Conservation (phyloP, 257 asterid species). For the Nicotiana benthamiana region DNA sequence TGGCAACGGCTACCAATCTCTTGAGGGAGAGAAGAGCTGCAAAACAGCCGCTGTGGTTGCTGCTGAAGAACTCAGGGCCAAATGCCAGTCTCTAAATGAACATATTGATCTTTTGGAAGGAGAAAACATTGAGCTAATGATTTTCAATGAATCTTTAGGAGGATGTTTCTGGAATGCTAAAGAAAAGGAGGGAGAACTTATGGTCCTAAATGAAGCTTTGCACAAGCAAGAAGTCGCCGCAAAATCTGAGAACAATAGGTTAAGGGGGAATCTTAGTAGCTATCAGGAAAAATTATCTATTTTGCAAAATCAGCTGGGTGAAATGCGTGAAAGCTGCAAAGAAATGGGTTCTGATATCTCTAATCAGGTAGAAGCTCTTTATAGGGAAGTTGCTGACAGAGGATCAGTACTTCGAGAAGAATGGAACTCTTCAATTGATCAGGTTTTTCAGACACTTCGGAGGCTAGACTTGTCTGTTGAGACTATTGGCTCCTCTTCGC, state of each 20-base stretch:
- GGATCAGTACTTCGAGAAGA: slow-evolving; percentile 43
- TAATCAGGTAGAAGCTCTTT: slow-evolving; percentile 47
- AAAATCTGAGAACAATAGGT: slow-evolving; percentile 50
- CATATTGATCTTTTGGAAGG: slow-evolving; percentile 51
- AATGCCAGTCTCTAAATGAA: slow-evolving; percentile 35
- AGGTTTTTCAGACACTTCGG: slow-evolving; percentile 43
- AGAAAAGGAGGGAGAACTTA: slow-evolving; percentile 51
- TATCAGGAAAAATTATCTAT: slow-evolving; percentile 38
- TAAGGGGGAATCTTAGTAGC: slow-evolving; percentile 37
- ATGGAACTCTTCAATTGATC: slow-evolving; percentile 48
- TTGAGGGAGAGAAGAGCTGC: slow-evolving; percentile 36
- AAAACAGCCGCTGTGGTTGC: slow-evolving; percentile 32
- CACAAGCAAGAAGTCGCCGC: slow-evolving; percentile 47
- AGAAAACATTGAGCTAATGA: slow-evolving; percentile 62
- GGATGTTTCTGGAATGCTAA: slow-evolving; percentile 30
- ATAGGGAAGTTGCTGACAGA: slow-evolving; percentile 47
- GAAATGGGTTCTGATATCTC: slow-evolving; percentile 46
- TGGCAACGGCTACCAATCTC: slow-evolving; percentile 38
- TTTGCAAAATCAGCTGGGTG: slow-evolving; percentile 52
- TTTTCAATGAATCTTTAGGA: slow-evolving; percentile 55
- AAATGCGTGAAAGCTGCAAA: slow-evolving; percentile 40
- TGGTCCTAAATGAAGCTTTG: slow-evolving; percentile 34
- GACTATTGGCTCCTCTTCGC: slow-evolving; percentile 22
- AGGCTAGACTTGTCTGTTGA: slow-evolving; percentile 45
- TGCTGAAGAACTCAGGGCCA: slow-evolving; percentile 26